phyloP scores from a whole-genome alignment of 176 grass and related monocot genomes.

The Bonia amplexicaulis region DNA sequence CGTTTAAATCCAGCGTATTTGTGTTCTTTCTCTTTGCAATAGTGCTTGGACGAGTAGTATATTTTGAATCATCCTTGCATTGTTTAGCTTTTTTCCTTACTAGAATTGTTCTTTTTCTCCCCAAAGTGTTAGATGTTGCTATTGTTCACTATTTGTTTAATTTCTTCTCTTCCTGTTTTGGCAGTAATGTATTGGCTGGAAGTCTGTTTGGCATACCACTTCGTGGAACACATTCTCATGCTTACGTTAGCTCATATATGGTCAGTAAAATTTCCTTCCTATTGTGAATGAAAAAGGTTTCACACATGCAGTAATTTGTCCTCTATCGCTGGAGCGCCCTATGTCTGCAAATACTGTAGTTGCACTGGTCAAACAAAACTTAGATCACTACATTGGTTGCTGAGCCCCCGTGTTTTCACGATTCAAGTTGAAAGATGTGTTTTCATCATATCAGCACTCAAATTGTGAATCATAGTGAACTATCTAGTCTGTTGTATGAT shows the following conservation, averaged over 20 bases:
- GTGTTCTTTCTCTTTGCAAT: background rate
- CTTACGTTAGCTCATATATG: constrained; percentile 99
- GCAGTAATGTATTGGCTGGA: constrained; percentile 92
- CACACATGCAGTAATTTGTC: background rate
- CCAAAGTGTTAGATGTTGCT: background rate
- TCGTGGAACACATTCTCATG: constrained; percentile 98
- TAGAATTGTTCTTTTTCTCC: background rate
- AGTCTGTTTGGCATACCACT: constrained; percentile 94
- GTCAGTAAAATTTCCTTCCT: constrained; percentile 47
- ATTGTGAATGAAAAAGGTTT: constrained; percentile 17
- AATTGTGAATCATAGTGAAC: background rate
- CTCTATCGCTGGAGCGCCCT: background rate
- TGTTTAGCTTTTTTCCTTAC: background rate
- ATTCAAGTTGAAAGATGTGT: background rate
- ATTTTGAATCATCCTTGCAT: background rate
- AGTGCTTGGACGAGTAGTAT: background rate
- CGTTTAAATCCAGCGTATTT: constrained; percentile 25
- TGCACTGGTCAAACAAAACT: constrained; percentile 4
- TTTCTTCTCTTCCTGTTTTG: constrained; percentile 33
- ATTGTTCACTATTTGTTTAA: constrained; percentile 17
- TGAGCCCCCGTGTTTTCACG: constrained; percentile 3
- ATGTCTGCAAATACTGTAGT: background rate
- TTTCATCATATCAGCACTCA: background rate
- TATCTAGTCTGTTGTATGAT: background rate
- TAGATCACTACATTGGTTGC: background rate